These are phyloP conservation scores for Periconia sp. DNA, from an alignment of 2,329 filamentous ascomycete species.

Conservation along the genomic window DNA sequence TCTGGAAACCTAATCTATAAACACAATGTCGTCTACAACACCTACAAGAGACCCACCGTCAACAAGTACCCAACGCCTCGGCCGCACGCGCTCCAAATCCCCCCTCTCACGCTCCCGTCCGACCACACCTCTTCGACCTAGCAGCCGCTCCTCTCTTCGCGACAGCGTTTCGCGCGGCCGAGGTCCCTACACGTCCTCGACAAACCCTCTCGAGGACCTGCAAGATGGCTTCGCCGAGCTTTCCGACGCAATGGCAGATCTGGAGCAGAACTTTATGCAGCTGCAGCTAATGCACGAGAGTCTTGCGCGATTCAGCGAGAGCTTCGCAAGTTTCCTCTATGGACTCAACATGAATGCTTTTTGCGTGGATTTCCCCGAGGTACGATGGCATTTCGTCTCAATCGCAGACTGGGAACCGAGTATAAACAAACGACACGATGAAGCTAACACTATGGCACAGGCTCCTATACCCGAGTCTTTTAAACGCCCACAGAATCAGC, in stretches of 20 bases:
- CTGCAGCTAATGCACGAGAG: constrained; percentile 97
- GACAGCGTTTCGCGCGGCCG: constrained; percentile 49
- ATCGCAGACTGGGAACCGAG: background rate
- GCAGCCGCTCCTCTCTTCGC: constrained; percentile 86
- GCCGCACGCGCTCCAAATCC: constrained; percentile 64
- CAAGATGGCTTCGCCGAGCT: constrained; percentile 94
- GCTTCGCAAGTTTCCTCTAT: constrained; percentile 93
- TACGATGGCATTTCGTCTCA: constrained; percentile 43
- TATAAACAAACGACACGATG: background rate
- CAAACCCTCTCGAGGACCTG: constrained; percentile 78
- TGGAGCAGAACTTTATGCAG: constrained; percentile 97
- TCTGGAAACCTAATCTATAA: too few species aligned
- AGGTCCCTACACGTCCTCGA: constrained; percentile 57
- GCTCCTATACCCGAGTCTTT: constrained; percentile 87
- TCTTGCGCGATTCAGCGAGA: constrained; percentile 90
- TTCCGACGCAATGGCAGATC: constrained; percentile 89
- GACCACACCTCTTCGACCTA: constrained; percentile 89
- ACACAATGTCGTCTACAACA: constrained; percentile 27
- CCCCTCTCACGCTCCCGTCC: constrained; percentile 67
- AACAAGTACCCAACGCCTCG: constrained; percentile 42
- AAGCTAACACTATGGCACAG: constrained; percentile 51
- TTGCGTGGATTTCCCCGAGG: constrained; percentile 96
- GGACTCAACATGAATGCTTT: constrained; percentile 99
- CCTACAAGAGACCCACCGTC: constrained; percentile 25
- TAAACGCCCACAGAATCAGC: constrained; percentile 48